Conservation (phyloP, 345 rosid genomes). For the Eucalyptus sp. region DNA sequence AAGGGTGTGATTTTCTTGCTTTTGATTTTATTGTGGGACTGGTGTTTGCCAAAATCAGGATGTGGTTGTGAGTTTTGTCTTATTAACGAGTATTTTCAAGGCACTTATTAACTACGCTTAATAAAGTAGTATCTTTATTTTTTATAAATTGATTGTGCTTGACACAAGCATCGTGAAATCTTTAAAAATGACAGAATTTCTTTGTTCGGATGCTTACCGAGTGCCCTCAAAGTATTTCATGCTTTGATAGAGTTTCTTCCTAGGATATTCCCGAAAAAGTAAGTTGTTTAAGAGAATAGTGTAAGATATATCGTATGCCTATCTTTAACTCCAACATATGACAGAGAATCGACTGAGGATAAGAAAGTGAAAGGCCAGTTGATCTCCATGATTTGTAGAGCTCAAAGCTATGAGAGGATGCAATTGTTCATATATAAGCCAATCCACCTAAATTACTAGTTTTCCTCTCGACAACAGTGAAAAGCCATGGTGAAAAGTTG, state of each 20-base stretch:
- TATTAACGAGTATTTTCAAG: not conserved
- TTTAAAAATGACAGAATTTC: not conserved
- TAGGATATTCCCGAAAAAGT: not conserved
- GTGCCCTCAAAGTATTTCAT: not conserved
- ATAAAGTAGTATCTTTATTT: not conserved
- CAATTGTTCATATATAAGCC: too few species aligned
- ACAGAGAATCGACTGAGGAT: not conserved
- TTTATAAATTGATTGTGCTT: not conserved
- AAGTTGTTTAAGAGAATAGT: rapidly evolving
- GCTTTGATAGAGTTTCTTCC: not conserved
- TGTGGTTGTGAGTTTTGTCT: rapidly evolving
- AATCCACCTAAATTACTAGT: not conserved
- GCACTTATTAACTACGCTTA: rapidly evolving
- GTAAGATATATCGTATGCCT: not conserved
- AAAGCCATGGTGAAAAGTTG: not conserved
- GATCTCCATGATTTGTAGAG: not conserved
- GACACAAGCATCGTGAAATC: rapidly evolving
- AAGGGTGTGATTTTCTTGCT: not conserved
- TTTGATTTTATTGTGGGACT: not conserved
- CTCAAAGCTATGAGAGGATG: too few species aligned
- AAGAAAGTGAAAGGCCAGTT: not conserved
- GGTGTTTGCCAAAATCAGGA: not conserved
- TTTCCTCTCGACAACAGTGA: not conserved
- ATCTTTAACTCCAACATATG: not conserved
- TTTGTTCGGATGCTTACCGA: not conserved